These are phyloP conservation scores for Mycena floridula DNA, from an alignment of 768 basidiomycete species.

Conservation along the genomic window DNA sequence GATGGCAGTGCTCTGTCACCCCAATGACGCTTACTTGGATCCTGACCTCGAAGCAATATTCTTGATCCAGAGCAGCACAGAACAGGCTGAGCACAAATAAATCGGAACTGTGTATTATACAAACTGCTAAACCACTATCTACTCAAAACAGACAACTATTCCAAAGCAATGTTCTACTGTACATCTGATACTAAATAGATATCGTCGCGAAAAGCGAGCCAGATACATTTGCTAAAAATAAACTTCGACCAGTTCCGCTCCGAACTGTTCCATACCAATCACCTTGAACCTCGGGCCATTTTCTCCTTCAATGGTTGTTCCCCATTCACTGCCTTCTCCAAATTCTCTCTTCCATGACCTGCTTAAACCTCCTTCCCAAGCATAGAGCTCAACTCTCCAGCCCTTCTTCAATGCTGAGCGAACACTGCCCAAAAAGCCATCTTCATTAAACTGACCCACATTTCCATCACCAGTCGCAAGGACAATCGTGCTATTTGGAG, in stretches of 20 bases:
- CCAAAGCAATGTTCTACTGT: no score
- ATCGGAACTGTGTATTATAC: constrained; percentile 1
- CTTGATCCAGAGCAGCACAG: constrained; percentile 4
- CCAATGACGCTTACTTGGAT: no score
- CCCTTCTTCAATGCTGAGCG: constrained; percentile 81
- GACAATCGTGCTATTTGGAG: constrained; percentile 70
- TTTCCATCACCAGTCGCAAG: constrained; percentile 94
- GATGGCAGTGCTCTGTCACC: no score
- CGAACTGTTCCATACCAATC: constrained; percentile 65
- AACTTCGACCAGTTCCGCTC: constrained; percentile 47
- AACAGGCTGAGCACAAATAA: constrained; percentile 8
- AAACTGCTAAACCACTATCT: no score
- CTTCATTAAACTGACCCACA: constrained; percentile 86
- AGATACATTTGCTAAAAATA: constrained; percentile 7
- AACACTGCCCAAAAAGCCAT: constrained; percentile 88
- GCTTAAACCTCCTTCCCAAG: constrained; percentile 83
- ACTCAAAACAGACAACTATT: no score
- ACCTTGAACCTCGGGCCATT: constrained; percentile 41
- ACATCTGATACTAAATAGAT: no score
- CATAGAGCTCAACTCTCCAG: constrained; percentile 93
- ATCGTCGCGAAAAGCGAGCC: no score
- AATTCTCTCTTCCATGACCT: constrained; percentile 73
- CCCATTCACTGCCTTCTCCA: constrained; percentile 38
- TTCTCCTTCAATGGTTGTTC: constrained; percentile 21
- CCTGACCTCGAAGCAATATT: no score